Conservation (phyloP, 2,329 filamentous ascomycete genomes). For the Fusarium haematococcum region DNA sequence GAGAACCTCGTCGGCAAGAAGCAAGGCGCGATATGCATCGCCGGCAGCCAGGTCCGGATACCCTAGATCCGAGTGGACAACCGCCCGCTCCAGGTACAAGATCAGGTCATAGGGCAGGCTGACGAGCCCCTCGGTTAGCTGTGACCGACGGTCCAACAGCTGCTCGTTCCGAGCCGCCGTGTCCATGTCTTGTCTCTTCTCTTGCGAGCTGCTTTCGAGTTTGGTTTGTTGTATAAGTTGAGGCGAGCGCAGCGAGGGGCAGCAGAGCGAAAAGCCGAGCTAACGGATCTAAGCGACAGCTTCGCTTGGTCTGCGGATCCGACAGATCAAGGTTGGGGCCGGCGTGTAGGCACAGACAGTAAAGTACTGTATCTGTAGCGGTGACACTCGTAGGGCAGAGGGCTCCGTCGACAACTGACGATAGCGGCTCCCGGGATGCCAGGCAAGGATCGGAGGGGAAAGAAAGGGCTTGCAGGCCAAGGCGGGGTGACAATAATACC, state of each 20-base stretch:
- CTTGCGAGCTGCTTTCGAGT: not conserved
- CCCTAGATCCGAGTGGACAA: constrained; percentile 77
- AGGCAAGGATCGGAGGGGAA: constrained; percentile 17
- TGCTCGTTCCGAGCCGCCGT: constrained; percentile 53
- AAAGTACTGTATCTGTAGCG: not conserved
- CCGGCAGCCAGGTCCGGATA: constrained; percentile 92
- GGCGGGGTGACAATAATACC: not conserved
- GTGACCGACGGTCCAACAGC: constrained; percentile 66
- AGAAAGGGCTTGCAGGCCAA: not conserved
- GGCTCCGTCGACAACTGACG: constrained; percentile 15
- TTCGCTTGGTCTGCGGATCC: constrained; percentile 16
- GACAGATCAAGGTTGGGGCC: constrained; percentile 17
- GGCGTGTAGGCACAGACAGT: constrained; percentile 1
- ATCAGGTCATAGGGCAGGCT: constrained; percentile 70
- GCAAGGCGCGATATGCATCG: constrained; percentile 90
- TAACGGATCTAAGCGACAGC: constrained; percentile 20
- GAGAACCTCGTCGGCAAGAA: constrained; percentile 83
- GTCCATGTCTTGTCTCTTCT: constrained; percentile 43
- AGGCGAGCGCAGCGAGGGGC: constrained; percentile 2
- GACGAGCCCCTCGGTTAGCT: constrained; percentile 66
- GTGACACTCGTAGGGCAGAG: constrained; percentile 4
- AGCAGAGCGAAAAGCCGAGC: constrained; percentile 16
- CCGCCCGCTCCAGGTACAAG: constrained; percentile 76
- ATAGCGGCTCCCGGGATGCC: constrained; percentile 14
- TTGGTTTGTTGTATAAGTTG: constrained; percentile 14